Conservation (phyloP, 116 monocot genomes). For the Papilionanthe hybrid region DNA sequence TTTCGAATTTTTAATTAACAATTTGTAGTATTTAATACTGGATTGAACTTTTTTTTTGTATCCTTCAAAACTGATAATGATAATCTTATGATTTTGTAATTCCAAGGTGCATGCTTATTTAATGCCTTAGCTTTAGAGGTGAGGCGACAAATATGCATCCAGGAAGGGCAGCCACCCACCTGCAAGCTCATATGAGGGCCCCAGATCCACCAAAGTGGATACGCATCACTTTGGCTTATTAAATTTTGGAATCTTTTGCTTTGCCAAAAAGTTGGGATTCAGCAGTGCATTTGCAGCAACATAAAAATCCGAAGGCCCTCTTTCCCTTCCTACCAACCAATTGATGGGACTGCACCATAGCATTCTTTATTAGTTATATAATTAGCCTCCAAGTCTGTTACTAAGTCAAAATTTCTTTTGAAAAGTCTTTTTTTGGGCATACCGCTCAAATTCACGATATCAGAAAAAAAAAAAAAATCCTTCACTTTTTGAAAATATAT, state of each 20-base stretch:
- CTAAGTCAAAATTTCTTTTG: no score
- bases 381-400: no score
- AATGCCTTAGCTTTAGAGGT: neutral
- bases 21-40: neutral
- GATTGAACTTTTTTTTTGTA: neutral
- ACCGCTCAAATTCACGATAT: no score
- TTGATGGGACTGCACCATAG: neutral
- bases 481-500: no score
- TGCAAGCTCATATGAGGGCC: neutral
- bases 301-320: neutral
- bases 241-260: neutral
- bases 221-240: neutral
- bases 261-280: neutral
- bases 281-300: neutral
- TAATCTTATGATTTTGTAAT: neutral
- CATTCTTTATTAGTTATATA: neutral
- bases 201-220: neutral
- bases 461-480: no score
- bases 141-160: neutral
- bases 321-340: conserved; percentile 4
- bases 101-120: neutral
- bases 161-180: neutral
- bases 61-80: neutral
- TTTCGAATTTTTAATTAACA: neutral
- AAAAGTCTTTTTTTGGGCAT: no score